Evolutionary conservation across 306 rosid species (phyloP).

Genomic region (Cicer arietinum): DNA sequence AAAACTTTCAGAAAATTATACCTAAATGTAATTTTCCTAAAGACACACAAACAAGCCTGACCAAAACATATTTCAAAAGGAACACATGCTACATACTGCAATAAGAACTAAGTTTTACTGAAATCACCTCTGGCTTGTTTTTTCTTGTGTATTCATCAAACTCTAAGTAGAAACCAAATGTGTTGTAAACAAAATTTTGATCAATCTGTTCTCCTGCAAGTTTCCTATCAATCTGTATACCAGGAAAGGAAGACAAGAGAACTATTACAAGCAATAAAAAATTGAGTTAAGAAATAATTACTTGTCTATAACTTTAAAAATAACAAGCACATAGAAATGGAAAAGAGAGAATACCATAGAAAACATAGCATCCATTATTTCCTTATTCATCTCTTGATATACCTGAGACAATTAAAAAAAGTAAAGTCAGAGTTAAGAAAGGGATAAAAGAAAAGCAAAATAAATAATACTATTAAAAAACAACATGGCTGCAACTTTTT

Average conservation of each 20-base stretch:
- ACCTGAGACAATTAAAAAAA: slow-evolving; percentile 56
- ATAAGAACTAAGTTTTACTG: not conserved
- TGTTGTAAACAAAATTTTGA: slow-evolving; percentile 60
- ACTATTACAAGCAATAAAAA: not conserved
- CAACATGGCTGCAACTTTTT: not conserved
- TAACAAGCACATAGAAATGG: not conserved
- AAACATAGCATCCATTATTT: slow-evolving; percentile 68
- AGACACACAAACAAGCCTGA: not conserved
- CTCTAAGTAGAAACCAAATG: slow-evolving; percentile 67
- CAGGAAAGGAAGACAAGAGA: slow-evolving; percentile 18
- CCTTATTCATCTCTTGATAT: slow-evolving; percentile 66
- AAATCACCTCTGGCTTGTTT: slow-evolving; percentile 46
- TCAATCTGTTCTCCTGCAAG: slow-evolving; percentile 76
- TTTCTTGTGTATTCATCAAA: slow-evolving; percentile 64
- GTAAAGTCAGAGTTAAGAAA: not conserved
- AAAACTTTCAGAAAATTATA: not conserved
- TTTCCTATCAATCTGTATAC: slow-evolving; percentile 59
- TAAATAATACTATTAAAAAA: not conserved
- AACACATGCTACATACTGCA: not conserved
- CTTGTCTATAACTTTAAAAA: too few species aligned
- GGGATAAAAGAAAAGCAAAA: not conserved
- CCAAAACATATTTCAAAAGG: not conserved
- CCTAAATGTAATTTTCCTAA: not conserved
- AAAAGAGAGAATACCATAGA: slow-evolving; percentile 56
- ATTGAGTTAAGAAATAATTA: too few species aligned